Conservation (phyloP, 306 rosid genomes). For the Cicer pinnatifidum region DNA sequence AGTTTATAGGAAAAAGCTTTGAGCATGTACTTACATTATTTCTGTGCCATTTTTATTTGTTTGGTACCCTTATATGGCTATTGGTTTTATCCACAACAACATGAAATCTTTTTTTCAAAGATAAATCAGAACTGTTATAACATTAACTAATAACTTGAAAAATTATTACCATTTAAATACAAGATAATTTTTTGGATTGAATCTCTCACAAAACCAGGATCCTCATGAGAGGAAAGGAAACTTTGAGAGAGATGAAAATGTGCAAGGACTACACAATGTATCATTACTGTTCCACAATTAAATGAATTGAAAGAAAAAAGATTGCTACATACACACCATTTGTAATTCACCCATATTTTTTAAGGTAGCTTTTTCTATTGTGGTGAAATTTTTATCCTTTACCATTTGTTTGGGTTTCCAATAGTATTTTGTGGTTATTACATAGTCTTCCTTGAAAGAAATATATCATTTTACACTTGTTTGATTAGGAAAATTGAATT, state of each 20-base stretch:
- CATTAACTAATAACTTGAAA: no score
- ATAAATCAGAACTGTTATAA: neutral
- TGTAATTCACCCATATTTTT: slow-evolving; percentile 40
- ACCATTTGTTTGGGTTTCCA: neutral
- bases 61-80: neutral
- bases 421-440: neutral
- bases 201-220: no score
- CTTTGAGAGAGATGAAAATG: slow-evolving; percentile 33
- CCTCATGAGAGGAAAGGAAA: no score
- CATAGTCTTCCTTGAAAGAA: neutral
- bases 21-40: neutral
- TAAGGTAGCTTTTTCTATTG: neutral
- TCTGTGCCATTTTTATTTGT: neutral
- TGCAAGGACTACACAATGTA: slow-evolving; percentile 36
- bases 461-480: slow-evolving; percentile 5
- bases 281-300: slow-evolving; percentile 33
- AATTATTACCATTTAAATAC: no score
- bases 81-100: neutral
- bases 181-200: no score
- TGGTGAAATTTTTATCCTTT: slow-evolving; percentile 25
- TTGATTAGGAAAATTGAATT: neutral
- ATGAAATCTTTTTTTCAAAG: neutral
- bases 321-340: slow-evolving; percentile 40
- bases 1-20: slow-evolving; percentile 1
- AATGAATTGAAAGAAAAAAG: slow-evolving; percentile 5